Conservation (phyloP, 1,284 basidiomycete genomes). For the Marasmius tenuissimus region DNA sequence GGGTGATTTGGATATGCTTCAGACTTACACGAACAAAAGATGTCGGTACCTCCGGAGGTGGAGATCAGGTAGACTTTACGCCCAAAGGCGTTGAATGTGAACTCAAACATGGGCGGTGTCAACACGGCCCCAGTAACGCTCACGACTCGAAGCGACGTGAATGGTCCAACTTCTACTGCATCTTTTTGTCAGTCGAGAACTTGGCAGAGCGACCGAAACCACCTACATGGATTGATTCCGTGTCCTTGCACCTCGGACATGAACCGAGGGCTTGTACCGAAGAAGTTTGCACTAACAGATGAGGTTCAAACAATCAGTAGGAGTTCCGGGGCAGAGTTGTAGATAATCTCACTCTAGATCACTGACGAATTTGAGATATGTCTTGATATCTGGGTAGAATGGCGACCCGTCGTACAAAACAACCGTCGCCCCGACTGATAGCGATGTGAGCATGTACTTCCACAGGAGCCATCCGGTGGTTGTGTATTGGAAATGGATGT, state of each 20-base stretch:
- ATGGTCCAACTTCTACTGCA: conserved; percentile 45
- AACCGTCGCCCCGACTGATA: conserved; percentile 53
- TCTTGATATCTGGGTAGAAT: conserved; percentile 55
- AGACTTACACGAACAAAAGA: conserved; percentile 62
- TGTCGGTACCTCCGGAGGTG: conserved; percentile 79
- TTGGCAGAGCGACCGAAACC: background rate
- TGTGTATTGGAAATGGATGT: background rate
- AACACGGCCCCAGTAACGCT: conserved; percentile 78
- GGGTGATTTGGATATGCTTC: too few species aligned
- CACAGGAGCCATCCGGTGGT: conserved; percentile 78
- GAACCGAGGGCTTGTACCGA: conserved; percentile 71
- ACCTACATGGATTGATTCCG: conserved; percentile 52
- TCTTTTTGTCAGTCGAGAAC: conserved; percentile 3
- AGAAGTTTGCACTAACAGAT: conserved; percentile 36
- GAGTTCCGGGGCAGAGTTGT: background rate
- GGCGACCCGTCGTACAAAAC: conserved; percentile 71
- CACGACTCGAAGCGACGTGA: conserved; percentile 59
- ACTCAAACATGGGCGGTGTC: conserved; percentile 77
- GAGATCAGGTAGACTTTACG: conserved; percentile 61
- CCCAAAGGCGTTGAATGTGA: conserved; percentile 59
- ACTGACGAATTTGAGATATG: conserved; percentile 58
- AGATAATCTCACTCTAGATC: conserved; percentile 48
- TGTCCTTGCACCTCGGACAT: conserved; percentile 58
- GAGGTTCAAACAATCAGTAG: background rate
- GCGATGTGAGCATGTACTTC: conserved; percentile 35